A percentile compares a stretch with the other conserved stretches of the same genome.
These are phyloP conservation scores for Leishmania mexicana DNA, from an alignment of 208 protist species.

Conservation along the genomic window DNA sequence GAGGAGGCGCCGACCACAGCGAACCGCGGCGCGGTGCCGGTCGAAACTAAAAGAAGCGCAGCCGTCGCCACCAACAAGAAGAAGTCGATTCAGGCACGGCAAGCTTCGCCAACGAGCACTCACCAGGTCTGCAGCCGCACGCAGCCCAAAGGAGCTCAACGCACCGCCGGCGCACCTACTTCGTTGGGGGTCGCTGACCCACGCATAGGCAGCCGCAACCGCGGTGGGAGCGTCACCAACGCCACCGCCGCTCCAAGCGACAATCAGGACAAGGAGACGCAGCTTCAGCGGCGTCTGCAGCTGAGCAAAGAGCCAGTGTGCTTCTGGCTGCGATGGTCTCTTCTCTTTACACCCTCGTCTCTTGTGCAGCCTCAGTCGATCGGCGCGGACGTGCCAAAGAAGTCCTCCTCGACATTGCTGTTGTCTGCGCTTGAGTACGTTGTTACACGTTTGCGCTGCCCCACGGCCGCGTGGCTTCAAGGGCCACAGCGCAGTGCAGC, in stretches of 20 bases:
- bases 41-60: neutral
- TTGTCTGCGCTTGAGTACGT: neutral
- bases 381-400: neutral
- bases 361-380: neutral
- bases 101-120: neutral
- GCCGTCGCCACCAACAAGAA: neutral
- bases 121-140: neutral
- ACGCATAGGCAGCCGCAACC: neutral
- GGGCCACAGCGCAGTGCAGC: neutral
- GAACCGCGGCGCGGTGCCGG: no score
- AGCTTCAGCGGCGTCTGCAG: slow-evolving; percentile 17
- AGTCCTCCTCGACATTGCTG: neutral
- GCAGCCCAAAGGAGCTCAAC: neutral
- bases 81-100: neutral
- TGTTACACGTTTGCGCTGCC: neutral
- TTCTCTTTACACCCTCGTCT: slow-evolving; percentile 14
- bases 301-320: slow-evolving; percentile 22
- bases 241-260: neutral
- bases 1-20: neutral
- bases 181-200: neutral
- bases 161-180: neutral
- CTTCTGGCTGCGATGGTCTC: slow-evolving; percentile 31
- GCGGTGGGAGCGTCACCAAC: neutral
- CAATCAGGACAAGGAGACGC: neutral
- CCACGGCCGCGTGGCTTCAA: neutral